A percentile compares a stretch with the other conserved stretches of the same genome.
Conservation (phyloP, 352 stramenopile species). For the Globisporangium polare region DNA sequence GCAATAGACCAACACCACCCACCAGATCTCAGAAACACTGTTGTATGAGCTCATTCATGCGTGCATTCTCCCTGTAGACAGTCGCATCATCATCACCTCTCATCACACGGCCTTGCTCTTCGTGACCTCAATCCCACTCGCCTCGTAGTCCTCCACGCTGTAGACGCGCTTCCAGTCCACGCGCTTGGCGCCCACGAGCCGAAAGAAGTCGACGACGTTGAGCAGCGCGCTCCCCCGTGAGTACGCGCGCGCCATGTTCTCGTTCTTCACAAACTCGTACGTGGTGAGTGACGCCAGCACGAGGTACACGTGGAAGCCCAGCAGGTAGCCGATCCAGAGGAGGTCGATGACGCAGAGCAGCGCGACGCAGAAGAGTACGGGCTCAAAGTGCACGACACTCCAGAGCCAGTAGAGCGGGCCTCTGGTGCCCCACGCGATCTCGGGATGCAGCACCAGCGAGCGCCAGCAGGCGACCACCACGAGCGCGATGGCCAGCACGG, state of each 20-base stretch:
- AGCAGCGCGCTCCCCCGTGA: conserved; percentile 43
- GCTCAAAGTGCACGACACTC: conserved; percentile 61
- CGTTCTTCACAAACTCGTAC: conserved; percentile 75
- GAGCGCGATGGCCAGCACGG: conserved; percentile 51
- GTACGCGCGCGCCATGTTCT: conserved; percentile 50
- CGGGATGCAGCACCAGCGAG: conserved; percentile 18
- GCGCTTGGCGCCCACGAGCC: conserved; percentile 21
- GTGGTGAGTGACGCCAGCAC: conserved; percentile 59
- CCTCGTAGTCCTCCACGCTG: conserved; percentile 47
- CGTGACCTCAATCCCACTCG: not conserved
- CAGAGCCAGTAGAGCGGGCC: conserved; percentile 28
- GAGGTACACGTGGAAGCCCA: conserved; percentile 66
- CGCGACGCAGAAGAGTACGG: conserved; percentile 48
- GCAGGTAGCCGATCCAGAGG: conserved; percentile 70
- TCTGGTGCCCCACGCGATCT: conserved; percentile 16
- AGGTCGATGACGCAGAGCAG: conserved; percentile 54
- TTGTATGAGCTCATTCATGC: not conserved
- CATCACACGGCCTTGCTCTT: conserved; percentile 20
- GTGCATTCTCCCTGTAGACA: not conserved
- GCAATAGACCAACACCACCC: conserved; percentile 19
- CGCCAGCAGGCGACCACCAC: conserved; percentile 45
- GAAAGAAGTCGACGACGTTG: conserved; percentile 67
- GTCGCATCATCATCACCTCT: conserved; percentile 10
- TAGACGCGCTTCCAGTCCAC: conserved; percentile 64
- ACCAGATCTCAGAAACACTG: not conserved